Percentiles rank a stretch among this genome's conserved stretches.
These are phyloP conservation scores for Quercus mongolica DNA, from an alignment of 306 rosid genomes.

Conservation along the genomic window DNA sequence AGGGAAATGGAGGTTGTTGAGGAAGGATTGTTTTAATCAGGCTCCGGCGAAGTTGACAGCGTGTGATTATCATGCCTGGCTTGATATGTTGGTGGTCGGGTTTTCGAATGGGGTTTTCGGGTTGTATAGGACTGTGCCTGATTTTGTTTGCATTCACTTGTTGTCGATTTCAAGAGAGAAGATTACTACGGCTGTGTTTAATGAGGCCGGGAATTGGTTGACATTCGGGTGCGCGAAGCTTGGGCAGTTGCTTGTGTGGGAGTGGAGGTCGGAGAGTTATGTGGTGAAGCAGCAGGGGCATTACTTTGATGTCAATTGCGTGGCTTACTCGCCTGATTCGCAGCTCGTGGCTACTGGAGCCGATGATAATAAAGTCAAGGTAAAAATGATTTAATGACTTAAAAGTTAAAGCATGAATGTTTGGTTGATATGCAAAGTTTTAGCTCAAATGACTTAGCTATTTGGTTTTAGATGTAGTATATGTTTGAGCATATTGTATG, in stretches of 20 bases:
- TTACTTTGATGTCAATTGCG: slow-evolving; percentile 82
- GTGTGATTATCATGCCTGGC: slow-evolving; percentile 76
- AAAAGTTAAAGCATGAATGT: neutral
- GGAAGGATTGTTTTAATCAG: slow-evolving; percentile 72
- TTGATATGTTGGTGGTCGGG: slow-evolving; percentile 81
- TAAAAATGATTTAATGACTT: slow-evolving; percentile 15
- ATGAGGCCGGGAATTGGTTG: slow-evolving; percentile 90
- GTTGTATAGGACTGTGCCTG: slow-evolving; percentile 93
- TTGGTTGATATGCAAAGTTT: neutral
- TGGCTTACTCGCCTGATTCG: slow-evolving; percentile 81
- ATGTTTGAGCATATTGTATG: neutral
- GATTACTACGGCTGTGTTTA: slow-evolving; percentile 75
- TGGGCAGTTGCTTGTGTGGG: slow-evolving; percentile 97
- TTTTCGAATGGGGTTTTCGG: slow-evolving; percentile 85
- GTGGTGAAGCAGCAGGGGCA: slow-evolving; percentile 98
- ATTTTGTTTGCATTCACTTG: slow-evolving; percentile 79
- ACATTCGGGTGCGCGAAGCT: slow-evolving; percentile 83
- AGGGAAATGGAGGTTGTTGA: slow-evolving; percentile 75
- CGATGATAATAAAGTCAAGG: slow-evolving; percentile 99
- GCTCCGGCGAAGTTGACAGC: slow-evolving; percentile 56
- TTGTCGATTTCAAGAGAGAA: slow-evolving; percentile 82
- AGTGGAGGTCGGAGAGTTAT: slow-evolving; percentile 91
- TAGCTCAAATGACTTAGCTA: neutral
- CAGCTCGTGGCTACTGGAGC: slow-evolving; percentile 94
- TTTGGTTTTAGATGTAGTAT: neutral